These are phyloP conservation scores for Trifolium repens DNA, from an alignment of 306 rosid genomes.

Conservation along the genomic window DNA sequence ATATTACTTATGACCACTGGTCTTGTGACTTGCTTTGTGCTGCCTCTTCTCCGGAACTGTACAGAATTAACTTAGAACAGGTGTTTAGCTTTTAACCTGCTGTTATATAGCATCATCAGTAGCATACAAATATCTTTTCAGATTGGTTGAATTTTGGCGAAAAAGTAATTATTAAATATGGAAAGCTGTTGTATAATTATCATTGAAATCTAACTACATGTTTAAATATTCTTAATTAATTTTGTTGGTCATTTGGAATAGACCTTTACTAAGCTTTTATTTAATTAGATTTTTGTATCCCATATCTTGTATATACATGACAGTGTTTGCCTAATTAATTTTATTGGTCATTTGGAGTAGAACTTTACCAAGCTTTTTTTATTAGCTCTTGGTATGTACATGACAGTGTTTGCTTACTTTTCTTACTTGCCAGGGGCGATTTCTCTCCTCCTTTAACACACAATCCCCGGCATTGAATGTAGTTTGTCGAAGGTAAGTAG, in stretches of 20 bases:
- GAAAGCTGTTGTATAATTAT: conserved; percentile 13
- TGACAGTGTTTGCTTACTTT: conserved; percentile 22
- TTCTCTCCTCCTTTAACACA: conserved; percentile 79
- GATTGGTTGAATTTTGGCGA: conserved; percentile 31
- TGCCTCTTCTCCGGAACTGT: conserved; percentile 89
- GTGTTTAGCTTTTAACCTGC: conserved; percentile 47
- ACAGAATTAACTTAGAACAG: conserved; percentile 93
- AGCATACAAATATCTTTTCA: conserved; percentile 5
- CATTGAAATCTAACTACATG: conserved; percentile 13
- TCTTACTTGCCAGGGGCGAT: conserved; percentile 69
- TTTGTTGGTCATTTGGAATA: conserved; percentile 22
- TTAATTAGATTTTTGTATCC: conserved; percentile 3
- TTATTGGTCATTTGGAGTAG: too few relatives aligned
- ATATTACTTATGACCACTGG: conserved; percentile 81
- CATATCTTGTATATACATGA: conserved; percentile 1
- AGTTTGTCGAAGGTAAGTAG: conserved; percentile 75
- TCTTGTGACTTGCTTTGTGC: conserved; percentile 98
- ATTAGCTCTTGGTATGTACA: neutral
- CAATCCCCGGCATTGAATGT: conserved; percentile 90
- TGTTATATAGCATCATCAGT: neutral
- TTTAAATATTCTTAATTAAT: conserved; percentile 12
- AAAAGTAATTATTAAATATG: conserved; percentile 1
- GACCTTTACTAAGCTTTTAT: conserved; percentile 20
- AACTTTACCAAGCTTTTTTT: too few relatives aligned
- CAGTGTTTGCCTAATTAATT: neutral